phyloP scores from a whole-genome alignment of 768 basidiomycete species.

The Tricholoma saponaceum region DNA sequence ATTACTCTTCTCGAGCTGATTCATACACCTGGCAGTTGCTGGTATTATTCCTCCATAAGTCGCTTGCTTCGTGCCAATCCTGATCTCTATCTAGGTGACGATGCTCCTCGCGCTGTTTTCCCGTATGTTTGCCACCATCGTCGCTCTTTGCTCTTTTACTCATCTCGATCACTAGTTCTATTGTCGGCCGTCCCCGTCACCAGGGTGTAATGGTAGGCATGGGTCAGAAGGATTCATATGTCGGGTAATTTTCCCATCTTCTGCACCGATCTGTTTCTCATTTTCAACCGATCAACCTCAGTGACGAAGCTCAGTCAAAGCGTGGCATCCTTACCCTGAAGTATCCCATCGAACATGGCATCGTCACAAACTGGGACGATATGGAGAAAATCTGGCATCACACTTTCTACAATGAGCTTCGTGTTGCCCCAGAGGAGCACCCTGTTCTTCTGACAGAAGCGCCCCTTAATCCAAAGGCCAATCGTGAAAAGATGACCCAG shows the following conservation, averaged over 20 bases:
- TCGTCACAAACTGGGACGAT: slow-evolving; percentile 98
- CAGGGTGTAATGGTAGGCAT: slow-evolving; percentile 97
- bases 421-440: slow-evolving; percentile 91
- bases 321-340: slow-evolving; percentile 92
- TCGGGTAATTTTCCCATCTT: slow-evolving; percentile 56
- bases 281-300: slow-evolving; percentile 27
- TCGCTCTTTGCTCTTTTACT: slow-evolving; percentile 1
- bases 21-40: slow-evolving; percentile 45
- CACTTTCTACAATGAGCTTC: slow-evolving; percentile 95
- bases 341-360: slow-evolving; percentile 92
- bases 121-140: slow-evolving; percentile 58
- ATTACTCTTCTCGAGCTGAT: slow-evolving; percentile 17
- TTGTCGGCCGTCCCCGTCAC: slow-evolving; percentile 93
- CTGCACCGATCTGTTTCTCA: background rate
- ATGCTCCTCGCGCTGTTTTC: slow-evolving; percentile 90
- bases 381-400: slow-evolving; percentile 99
- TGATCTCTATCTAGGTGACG: slow-evolving; percentile 58
- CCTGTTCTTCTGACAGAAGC: slow-evolving; percentile 90
- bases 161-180: slow-evolving; percentile 49
- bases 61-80: background rate
- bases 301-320: slow-evolving; percentile 91
- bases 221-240: slow-evolving; percentile 95
- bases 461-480: slow-evolving; percentile 89
- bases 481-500: slow-evolving; percentile 92
- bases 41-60: slow-evolving; percentile 33